A percentile compares a stretch with the other conserved stretches of the same genome.
Conservation (phyloP, 352 stramenopile species). For the Thraustochytrium striatum region DNA sequence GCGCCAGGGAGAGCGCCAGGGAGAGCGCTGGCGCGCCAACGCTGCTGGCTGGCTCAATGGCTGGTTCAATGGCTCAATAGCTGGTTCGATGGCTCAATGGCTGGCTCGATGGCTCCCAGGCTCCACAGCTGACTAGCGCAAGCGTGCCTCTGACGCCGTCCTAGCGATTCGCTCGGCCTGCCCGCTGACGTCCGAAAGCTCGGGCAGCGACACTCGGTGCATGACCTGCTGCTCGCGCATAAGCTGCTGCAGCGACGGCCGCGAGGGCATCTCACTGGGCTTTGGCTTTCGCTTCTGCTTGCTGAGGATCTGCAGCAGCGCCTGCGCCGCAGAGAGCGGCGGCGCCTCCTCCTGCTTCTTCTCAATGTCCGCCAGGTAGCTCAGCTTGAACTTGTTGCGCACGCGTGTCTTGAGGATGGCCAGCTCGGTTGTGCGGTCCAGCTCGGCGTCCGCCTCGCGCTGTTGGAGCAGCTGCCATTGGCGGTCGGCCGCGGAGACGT, state of each 20-base stretch:
- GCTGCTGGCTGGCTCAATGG: too few species aligned
- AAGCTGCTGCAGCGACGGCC: background rate
- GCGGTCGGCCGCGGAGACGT: background rate
- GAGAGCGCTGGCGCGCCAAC: too few species aligned
- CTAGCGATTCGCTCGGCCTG: background rate
- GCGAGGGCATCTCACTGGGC: background rate
- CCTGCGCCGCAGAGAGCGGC: background rate
- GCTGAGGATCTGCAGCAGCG: background rate
- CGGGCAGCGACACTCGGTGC: conserved; percentile 20
- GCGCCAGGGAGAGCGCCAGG: background rate
- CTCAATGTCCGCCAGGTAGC: conserved; percentile 30
- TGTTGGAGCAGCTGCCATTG: background rate
- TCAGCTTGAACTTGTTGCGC: conserved; percentile 35
- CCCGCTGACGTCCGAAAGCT: background rate
- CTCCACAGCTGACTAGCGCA: too few species aligned
- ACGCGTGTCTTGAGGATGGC: background rate
- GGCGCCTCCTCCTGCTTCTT: background rate
- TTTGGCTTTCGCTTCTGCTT: background rate
- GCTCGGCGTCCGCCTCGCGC: background rate
- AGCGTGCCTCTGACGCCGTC: too few species aligned
- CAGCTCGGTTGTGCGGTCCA: background rate
- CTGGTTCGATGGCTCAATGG: too few species aligned
- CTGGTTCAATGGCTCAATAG: too few species aligned
- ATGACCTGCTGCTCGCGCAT: conserved; percentile 24
- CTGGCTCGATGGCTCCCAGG: too few species aligned